Percentiles rank a stretch among this genome's conserved stretches.
Conservation (phyloP, 768 basidiomycete species). For the Plicaturopsis crispa region DNA sequence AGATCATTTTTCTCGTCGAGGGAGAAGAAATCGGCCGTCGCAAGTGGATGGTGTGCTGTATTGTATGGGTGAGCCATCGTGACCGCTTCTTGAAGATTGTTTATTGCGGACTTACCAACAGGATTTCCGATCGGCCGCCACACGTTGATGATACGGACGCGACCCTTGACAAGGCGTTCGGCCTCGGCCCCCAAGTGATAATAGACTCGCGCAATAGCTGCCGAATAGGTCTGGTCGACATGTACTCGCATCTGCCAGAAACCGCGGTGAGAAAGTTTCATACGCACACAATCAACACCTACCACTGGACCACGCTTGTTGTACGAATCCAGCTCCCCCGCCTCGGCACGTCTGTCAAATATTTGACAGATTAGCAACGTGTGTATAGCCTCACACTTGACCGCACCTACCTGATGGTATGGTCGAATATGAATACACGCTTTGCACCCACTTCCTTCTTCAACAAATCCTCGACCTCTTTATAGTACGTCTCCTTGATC, state of each 20-base stretch:
- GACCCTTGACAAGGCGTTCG: conserved; percentile 29
- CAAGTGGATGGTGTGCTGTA: conserved; percentile 33
- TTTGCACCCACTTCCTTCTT: conserved; percentile 30
- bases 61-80: conserved; percentile 7
- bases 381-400: conserved; percentile 3
- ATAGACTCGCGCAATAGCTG: conserved; percentile 28
- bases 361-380: conserved; percentile 1
- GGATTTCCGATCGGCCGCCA: conserved; percentile 24
- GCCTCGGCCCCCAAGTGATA: conserved; percentile 32
- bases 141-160: conserved; percentile 38
- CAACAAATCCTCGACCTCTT: conserved; percentile 32
- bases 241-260: conserved; percentile 28
- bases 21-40: conserved; percentile 30
- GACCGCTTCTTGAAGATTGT: not conserved
- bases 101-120: not conserved
- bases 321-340: too few species aligned
- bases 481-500: conserved; percentile 31
- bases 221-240: conserved; percentile 35
- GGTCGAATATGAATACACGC: conserved; percentile 36
- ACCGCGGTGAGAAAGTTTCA: not conserved
- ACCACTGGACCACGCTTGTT: conserved; percentile 26
- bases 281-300: conserved; percentile 4
- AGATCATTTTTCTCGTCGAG: conserved; percentile 29
- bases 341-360: conserved; percentile 1
- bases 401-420: conserved; percentile 33